Evolutionary conservation across 2,329 filamentous ascomycete genomes (phyloP).

Genomic region (Exophiala mesophila): DNA sequence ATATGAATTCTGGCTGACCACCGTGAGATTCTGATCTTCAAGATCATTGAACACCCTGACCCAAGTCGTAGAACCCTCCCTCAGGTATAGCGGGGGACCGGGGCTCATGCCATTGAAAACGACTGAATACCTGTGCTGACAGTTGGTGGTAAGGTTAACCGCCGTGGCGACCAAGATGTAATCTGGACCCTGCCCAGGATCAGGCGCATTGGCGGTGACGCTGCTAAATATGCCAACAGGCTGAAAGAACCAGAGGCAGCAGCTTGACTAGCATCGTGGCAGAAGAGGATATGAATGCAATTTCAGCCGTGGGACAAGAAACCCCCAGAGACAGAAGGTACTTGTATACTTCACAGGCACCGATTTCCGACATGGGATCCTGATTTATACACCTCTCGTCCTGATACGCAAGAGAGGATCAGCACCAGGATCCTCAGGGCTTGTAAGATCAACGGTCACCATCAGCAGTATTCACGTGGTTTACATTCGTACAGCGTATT

Average conservation of each 20-base stretch:
- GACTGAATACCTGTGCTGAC: conserved; percentile 43
- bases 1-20: conserved; percentile 36
- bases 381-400: too few species aligned
- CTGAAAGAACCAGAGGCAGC: not conserved
- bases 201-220: not conserved
- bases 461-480: not conserved
- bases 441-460: not conserved
- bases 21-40: conserved; percentile 49
- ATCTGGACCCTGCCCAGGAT: not conserved
- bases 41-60: conserved; percentile 57
- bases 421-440: not conserved
- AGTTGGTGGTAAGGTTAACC: conserved; percentile 44
- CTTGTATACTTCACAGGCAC: not conserved
- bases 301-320: not conserved
- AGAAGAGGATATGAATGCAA: not conserved
- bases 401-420: not conserved
- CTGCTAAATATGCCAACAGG: not conserved
- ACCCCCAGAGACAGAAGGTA: not conserved
- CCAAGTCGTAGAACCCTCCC: conserved; percentile 46
- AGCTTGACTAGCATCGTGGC: not conserved
- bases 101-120: conserved; percentile 51
- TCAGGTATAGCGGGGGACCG: conserved; percentile 46
- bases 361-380: not conserved
- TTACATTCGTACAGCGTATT: not conserved
- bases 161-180: too few species aligned